Evolutionary conservation across 306 rosid genomes (phyloP), one percentile per base, ranked within the genome.

Genomic region (Arachis stenosperma): DNA sequence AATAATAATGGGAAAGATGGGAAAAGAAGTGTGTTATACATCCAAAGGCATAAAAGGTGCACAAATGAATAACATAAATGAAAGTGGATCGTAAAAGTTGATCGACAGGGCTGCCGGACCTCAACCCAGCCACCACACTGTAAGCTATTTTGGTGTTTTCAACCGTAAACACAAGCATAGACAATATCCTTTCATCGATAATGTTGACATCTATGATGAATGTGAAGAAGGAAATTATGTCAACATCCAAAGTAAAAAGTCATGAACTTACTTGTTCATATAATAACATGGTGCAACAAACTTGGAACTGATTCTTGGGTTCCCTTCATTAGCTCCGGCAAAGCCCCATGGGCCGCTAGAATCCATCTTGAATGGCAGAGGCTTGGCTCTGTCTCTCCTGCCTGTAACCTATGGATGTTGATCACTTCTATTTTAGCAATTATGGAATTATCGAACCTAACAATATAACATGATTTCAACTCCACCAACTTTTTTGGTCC

Each of bases 221-320:
- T 55, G 15, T 6, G 41, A 6, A 68, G 17, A 52, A 65, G 15
- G 22, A 17, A 59, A 69, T 37, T 70, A 43, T 57, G 71, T 43
- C 39, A 55, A 76, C 68, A 50, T 48, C 40, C 61, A 30, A 82
- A 6, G 65, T 57, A 70, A 6, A 81, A 48, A 40, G 47, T 41
- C 14, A 61, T 22, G 43, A 66, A 67, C 86, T 88, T 88, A 89
- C 17, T 17, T 17, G 17, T 17, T 17, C 17, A 17, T 17, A 17
- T 17, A 17, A 17, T 17, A 17, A 17, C 17, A 17, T 17, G 17
- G 17, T 17, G 17, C 17, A 17, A 17, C 17, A 17, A 17, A 17
- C 17, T 17, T 17, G 17, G 17, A 17, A 17, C 17, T 17, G 17
- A 17, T 17, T 17, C 17, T 17, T 17, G 17, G 17, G 17, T 0